phyloP scores from a whole-genome alignment of 176 grass and related monocot species.

The Leersia perrieri region DNA sequence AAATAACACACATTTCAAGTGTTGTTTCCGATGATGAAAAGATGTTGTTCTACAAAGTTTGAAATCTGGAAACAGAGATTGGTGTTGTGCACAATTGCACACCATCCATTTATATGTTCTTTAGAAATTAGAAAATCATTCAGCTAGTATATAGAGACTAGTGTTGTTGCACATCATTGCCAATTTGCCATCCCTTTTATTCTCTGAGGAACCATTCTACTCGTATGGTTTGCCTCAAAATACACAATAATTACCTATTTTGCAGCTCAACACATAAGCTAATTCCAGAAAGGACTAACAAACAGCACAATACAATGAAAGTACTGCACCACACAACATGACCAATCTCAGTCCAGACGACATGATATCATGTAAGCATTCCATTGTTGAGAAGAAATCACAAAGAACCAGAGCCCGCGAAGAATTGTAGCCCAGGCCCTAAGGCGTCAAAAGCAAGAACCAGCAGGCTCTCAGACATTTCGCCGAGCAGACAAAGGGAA shows the following conservation, averaged over 20 bases:
- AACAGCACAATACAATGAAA: background rate
- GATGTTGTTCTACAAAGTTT: too few species aligned
- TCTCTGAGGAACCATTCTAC: too few species aligned
- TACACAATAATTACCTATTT: background rate
- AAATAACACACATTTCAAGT: background rate
- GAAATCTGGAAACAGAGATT: too few species aligned
- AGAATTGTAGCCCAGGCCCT: background rate
- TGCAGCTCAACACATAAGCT: background rate
- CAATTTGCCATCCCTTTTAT: too few species aligned
- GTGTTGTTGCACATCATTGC: too few species aligned
- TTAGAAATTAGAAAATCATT: background rate
- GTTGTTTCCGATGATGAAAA: background rate
- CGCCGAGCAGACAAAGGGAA: constrained; percentile 32
- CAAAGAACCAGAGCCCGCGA: too few species aligned
- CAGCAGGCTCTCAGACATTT: background rate
- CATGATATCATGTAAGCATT: background rate
- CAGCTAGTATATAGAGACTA: background rate
- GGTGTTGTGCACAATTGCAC: too few species aligned
- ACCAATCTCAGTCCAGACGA: background rate
- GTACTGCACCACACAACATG: background rate
- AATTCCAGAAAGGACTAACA: background rate
- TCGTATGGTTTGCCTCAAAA: too few species aligned
- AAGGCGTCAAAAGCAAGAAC: background rate
- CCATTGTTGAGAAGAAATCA: too few species aligned
- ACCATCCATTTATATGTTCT: background rate